Conservation (phyloP, 139 green algal species). For the Chlamydomonas asymmetrica region DNA sequence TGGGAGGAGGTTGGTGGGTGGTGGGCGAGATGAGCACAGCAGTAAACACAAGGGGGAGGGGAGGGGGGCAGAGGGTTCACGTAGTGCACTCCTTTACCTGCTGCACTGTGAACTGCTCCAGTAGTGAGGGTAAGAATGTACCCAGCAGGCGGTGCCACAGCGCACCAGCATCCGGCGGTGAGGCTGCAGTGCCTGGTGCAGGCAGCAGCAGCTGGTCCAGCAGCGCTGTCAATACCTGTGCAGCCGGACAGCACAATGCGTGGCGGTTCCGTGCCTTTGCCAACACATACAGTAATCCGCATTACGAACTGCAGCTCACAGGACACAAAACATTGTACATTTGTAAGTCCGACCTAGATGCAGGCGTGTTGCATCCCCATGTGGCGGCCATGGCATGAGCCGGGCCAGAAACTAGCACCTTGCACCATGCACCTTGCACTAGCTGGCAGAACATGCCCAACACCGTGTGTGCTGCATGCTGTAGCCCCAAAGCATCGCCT, state of each 20-base stretch:
- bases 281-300: not conserved
- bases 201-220: conserved; percentile 14
- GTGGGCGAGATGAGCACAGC: not conserved
- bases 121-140: conserved; percentile 7
- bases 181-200: not conserved
- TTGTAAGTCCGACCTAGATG: too few species aligned
- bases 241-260: not conserved
- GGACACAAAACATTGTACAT: not conserved
- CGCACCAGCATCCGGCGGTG: not conserved
- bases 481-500: too few species aligned
- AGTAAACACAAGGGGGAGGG: not conserved
- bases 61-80: not conserved
- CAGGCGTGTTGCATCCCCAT: not conserved
- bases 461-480: too few species aligned
- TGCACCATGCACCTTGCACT: too few species aligned
- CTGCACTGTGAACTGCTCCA: not conserved
- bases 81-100: not conserved
- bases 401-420: not conserved
- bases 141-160: conserved; percentile 19
- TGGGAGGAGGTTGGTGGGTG: not conserved
- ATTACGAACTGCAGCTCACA: not conserved
- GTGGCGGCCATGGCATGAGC: not conserved
- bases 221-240: conserved; percentile 14
- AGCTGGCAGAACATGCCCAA: too few species aligned
- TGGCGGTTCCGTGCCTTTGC: not conserved